Evolutionary conservation across 768 basidiomycete species (phyloP), one percentile per base, ranked within the genome.

Genomic region (Thelephora ganbajun): DNA sequence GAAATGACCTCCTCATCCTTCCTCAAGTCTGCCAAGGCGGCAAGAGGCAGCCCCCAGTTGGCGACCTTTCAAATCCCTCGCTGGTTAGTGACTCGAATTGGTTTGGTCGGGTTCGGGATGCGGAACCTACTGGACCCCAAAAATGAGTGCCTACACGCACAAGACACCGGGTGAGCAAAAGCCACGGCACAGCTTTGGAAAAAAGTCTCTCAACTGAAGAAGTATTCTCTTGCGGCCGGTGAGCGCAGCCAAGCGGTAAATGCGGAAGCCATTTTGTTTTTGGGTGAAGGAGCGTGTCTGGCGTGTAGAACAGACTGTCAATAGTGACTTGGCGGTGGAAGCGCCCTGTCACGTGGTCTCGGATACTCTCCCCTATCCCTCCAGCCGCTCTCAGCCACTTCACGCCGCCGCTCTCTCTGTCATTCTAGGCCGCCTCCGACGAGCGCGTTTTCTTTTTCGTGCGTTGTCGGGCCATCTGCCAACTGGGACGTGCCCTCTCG

Each of bases 1-100:
- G 93, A 97, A 56, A 99, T 99, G 61, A 90, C 74, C 57, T 96
- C 89, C 64, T 96, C 91, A 76, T 97, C 91, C 61, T 92, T 96
- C 53, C 68, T 71, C 59, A 98, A 68, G 68, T 99, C 94, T 5
- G 91, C 59, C 39, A 99, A 69, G 37, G 94, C 94, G 57, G 94
- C 94, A 35, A 98, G 67, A 50, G 94, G 94, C 14, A 99, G 76
- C 58, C 94, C 94, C 88, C 94, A 99, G 71, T 99, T 99, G 51
- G 94, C 94, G 51, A 92, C 82, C 93, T 94, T 58, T 30, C 26
- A 30, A 30, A 30, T 30, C 26, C 26, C 26, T 44, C 33, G 35
- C 34, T 18, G 14, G 48, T 48, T 44, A 56, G 52, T 50, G 20
- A 14, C 18, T 18, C 39, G 39, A n/a, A 2, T 39, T 6, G 37